phyloP scores from a whole-genome alignment of 768 basidiomycete species.

The Gloeopeniophorella convolvens region DNA sequence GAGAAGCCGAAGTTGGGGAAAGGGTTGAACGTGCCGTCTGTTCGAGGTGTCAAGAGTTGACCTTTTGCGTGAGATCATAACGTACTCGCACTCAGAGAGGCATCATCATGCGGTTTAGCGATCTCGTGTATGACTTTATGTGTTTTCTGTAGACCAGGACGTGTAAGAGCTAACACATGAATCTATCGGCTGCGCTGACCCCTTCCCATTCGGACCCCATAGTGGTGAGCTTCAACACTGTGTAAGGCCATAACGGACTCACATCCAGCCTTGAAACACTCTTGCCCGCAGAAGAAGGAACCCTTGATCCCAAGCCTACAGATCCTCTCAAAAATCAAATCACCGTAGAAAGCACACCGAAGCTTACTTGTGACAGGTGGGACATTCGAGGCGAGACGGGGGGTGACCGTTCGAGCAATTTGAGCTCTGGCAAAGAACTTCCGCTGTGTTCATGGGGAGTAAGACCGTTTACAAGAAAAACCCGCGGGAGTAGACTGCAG shows the following conservation, averaged over 20 bases:
- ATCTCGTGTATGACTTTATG: constrained; percentile 76
- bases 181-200: constrained; percentile 27
- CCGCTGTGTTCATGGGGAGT: constrained; percentile 33
- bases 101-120: constrained; percentile 32
- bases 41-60: neutral
- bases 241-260: constrained; percentile 31
- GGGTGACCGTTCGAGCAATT: constrained; percentile 77
- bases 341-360: constrained; percentile 2
- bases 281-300: constrained; percentile 90
- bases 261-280: constrained; percentile 96
- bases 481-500: neutral
- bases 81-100: constrained; percentile 26
- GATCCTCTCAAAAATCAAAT: constrained; percentile 10
- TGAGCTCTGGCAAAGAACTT: constrained; percentile 58
- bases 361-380: constrained; percentile 84
- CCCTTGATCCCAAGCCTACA: constrained; percentile 71
- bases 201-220: neutral
- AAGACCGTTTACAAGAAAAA: neutral
- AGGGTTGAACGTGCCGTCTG: constrained; percentile 76
- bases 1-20: constrained; percentile 75
- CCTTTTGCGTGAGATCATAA: neutral
- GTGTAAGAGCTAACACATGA: neutral
- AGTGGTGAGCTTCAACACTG: constrained; percentile 14
- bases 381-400: constrained; percentile 83
- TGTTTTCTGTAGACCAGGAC: constrained; percentile 49